These are phyloP conservation scores for Annulohypoxylon stygium DNA, from an alignment of 495 filamentous ascomycete species.

Conservation along the genomic window DNA sequence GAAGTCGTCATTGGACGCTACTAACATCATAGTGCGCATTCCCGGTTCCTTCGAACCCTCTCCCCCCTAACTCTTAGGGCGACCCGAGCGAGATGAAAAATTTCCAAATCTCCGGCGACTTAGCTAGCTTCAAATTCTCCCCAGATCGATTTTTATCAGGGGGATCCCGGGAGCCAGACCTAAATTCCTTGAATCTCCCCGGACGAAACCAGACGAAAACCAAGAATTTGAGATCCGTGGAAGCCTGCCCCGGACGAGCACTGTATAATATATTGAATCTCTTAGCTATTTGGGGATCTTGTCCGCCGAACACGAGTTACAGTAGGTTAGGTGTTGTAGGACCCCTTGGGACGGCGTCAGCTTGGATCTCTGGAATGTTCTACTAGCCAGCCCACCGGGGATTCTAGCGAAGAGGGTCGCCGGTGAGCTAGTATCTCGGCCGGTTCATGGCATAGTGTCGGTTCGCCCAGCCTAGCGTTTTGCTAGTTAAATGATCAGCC, in stretches of 20 bases:
- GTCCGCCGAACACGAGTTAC: not conserved
- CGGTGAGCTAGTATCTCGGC: not conserved
- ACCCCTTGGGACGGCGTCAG: not conserved
- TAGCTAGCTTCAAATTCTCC: not conserved
- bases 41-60: not conserved
- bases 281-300: not conserved
- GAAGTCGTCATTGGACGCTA: not conserved
- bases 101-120: not conserved
- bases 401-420: not conserved
- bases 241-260: not conserved
- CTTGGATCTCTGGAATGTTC: constrained; percentile 2
- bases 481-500: not conserved
- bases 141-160: constrained; percentile 10
- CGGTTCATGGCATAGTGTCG: not conserved
- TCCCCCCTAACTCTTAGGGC: not conserved
- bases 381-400: not conserved
- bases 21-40: not conserved
- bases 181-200: constrained; percentile 14
- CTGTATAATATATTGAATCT: not conserved
- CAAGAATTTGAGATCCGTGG: constrained; percentile 1
- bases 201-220: constrained; percentile 10
- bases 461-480: not conserved
- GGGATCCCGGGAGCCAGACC: not conserved
- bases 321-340: not conserved
- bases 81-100: not conserved